Evolutionary conservation across 75 land plant species (phyloP).

Genomic region (Azolla pinnata): DNA sequence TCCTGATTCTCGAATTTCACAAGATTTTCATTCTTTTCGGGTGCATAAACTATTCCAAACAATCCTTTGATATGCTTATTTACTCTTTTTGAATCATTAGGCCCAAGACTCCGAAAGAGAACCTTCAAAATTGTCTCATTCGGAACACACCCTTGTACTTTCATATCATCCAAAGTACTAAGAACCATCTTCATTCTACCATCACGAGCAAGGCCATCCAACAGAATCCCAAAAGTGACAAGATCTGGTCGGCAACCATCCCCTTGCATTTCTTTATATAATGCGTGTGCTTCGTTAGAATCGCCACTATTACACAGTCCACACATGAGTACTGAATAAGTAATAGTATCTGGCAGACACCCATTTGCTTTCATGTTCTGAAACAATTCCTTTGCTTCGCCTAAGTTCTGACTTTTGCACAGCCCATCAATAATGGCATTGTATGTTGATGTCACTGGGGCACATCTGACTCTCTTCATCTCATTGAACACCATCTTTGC

Average conservation of each 20-base stretch:
- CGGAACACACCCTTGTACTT: background rate
- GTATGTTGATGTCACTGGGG: conserved; percentile 11
- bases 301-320: conserved; percentile 29
- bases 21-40: background rate
- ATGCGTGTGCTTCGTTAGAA: conserved; percentile 18
- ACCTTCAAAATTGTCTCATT: background rate
- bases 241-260: conserved; percentile 35
- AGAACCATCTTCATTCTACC: background rate
- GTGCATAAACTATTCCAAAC: background rate
- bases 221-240: conserved; percentile 47
- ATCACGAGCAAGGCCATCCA: conserved; percentile 15
- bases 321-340: conserved; percentile 32
- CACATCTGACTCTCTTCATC: conserved; percentile 11
- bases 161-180: background rate
- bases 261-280: conserved; percentile 35
- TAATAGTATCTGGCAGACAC: background rate
- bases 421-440: conserved; percentile 16
- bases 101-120: background rate
- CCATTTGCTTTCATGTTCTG: conserved; percentile 11
- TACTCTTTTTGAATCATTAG: background rate
- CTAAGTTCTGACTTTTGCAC: conserved; percentile 6
- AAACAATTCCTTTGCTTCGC: background rate
- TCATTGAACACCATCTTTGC: conserved; percentile 62
- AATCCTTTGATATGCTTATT: background rate
- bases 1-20: too few species aligned